These are phyloP conservation scores for Monilinia vaccinii-corymbosi DNA, from an alignment of 2,329 filamentous ascomycete species.

Conservation along the genomic window DNA sequence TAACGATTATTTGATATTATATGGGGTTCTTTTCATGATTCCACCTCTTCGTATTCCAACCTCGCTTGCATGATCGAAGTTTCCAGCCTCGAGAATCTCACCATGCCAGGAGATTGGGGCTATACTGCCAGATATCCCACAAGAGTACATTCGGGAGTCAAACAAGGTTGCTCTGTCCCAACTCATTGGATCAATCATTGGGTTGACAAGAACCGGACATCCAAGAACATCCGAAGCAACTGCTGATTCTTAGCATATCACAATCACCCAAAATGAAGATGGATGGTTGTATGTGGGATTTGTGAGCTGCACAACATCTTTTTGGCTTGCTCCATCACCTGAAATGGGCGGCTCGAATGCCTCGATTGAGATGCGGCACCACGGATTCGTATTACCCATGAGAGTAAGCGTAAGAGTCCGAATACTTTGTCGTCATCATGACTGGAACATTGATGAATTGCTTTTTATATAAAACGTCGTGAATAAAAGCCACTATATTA, in stretches of 20 bases:
- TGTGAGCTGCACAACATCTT: background rate
- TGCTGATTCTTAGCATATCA: background rate
- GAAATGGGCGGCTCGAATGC: background rate
- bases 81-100: background rate
- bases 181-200: background rate
- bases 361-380: background rate
- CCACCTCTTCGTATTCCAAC: background rate
- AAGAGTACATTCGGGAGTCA: background rate
- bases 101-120: background rate
- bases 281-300: background rate
- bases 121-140: background rate
- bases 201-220: background rate
- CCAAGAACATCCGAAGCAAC: background rate
- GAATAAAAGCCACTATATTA: constrained; percentile 7
- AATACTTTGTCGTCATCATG: background rate
- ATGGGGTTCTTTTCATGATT: background rate
- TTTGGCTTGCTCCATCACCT: background rate
- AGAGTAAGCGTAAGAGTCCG: too few species aligned
- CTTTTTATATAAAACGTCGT: background rate
- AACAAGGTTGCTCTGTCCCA: background rate
- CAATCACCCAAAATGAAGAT: background rate
- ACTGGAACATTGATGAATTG: background rate
- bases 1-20: too few species aligned
- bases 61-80: background rate
- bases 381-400: background rate